Base-by-base conservation (phyloP, 2,329 filamentous ascomycete genomes). In the Botryotinia globosa region DNA sequence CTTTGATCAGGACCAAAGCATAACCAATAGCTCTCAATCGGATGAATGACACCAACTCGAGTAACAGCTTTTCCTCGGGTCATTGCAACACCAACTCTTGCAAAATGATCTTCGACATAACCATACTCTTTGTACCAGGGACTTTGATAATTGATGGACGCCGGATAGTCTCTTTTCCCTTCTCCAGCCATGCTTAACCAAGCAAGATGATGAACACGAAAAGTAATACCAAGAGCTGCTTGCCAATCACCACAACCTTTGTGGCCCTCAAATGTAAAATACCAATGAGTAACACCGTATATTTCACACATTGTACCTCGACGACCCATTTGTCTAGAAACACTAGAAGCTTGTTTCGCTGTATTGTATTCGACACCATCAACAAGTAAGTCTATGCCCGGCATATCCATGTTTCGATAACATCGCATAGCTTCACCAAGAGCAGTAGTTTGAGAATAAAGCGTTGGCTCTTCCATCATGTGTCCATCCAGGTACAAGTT, bases 221-320 rank as follows among this genome's bases (percentile, higher is more conserved):
- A 79, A 22, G 79, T 81, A 42, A 81, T 80, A 20, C 80, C 80
- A 5, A 81, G 75, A 0, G 80, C 80, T 14, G 80, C 80, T 70
- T 81, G 80, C 80, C 80, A 81, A 73, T 81, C 80, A 22, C 80
- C 80, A 45, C 77, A 78, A 5, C 78, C 79, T 75, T 81, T 81
- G 65, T 81, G 80, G 0, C 78, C 80, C 69, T 80, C 79, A 14
- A 81, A 80, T 34, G 78, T 78, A 51, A 81, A 81, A 37, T 75
- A 75, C 80, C 79, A 81, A 70, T 80, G 77, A 8, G 79, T 80
- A 42, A 78, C 78, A 18, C 80, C 80, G 62, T 81, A 80, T 9
- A 80, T 77, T 72, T 81, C 79, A 65, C 74, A 77, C 79, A 81
- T 78, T 18, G 76, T 75, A 2, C 79, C 80, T 58, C 77, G 74